These are phyloP conservation scores for Botrytis cinerea DNA, from an alignment of 2,329 filamentous ascomycete genomes.

Conservation along the genomic window DNA sequence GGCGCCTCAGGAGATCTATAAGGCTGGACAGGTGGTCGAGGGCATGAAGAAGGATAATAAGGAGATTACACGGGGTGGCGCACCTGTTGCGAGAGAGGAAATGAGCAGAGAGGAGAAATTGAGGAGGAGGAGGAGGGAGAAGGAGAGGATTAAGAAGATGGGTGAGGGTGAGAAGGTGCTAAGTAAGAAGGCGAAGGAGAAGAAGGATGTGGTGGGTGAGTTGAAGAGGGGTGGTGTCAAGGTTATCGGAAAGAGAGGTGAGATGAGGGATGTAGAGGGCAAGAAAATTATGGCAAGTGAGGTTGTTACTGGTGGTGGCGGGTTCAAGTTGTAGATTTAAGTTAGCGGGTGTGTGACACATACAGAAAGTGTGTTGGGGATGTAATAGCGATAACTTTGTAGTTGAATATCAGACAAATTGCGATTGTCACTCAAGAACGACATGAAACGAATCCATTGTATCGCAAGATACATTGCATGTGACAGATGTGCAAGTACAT, in stretches of 20 bases:
- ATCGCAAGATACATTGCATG: not conserved
- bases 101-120: conserved; percentile 85
- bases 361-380: not conserved
- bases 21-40: conserved; percentile 68
- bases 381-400: not conserved
- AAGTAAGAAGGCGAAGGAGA: conserved; percentile 60
- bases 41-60: conserved; percentile 56
- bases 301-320: conserved; percentile 53
- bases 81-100: conserved; percentile 79
- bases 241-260: conserved; percentile 87
- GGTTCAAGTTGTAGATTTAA: conserved; percentile 59
- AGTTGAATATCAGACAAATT: conserved; percentile 8
- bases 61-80: conserved; percentile 78
- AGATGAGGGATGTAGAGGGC: conserved; percentile 80
- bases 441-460: not conserved
- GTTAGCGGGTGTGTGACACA: not conserved
- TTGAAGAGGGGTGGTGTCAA: conserved; percentile 85
- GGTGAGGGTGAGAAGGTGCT: conserved; percentile 54
- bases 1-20: conserved; percentile 93
- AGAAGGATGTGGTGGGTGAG: conserved; percentile 51
- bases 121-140: conserved; percentile 74
- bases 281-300: conserved; percentile 64
- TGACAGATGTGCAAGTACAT: not conserved
- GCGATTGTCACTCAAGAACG: not conserved
- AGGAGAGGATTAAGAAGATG: conserved; percentile 78